phyloP scores from a whole-genome alignment of 1,284 basidiomycete species.

The Leucoagaricus sp. region DNA sequence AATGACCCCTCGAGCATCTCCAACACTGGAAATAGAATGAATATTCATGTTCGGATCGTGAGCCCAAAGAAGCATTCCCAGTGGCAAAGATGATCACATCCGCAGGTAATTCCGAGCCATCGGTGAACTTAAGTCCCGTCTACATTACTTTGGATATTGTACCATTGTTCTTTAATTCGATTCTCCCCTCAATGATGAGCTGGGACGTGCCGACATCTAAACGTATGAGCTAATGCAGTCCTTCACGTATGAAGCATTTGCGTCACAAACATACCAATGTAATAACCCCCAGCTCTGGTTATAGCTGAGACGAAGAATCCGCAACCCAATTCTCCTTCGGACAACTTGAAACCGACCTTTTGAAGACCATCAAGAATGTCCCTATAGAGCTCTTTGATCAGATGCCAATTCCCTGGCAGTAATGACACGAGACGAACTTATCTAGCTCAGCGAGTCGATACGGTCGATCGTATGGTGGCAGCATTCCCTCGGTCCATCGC shows the following conservation, averaged over 20 bases:
- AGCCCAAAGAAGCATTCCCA: constrained; percentile 38
- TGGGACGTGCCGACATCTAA: constrained; percentile 67
- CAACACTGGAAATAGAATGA: constrained; percentile 40
- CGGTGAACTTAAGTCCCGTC: constrained; percentile 59
- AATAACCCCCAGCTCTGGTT: constrained; percentile 40
- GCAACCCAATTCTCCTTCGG: constrained; percentile 24
- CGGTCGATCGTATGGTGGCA: constrained; percentile 41
- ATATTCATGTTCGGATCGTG: neutral
- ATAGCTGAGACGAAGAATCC: constrained; percentile 26
- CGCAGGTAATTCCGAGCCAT: constrained; percentile 63
- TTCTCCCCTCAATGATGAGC: constrained; percentile 67
- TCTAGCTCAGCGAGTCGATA: constrained; percentile 54
- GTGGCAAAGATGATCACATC: constrained; percentile 76
- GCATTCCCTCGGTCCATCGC: constrained; percentile 43
- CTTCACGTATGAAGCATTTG: no score
- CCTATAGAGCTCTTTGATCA: constrained; percentile 8
- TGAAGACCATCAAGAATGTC: constrained; percentile 25
- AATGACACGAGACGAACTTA: constrained; percentile 31
- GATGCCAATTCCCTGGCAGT: neutral
- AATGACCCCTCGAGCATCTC: constrained; percentile 40
- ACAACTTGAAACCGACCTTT: constrained; percentile 27
- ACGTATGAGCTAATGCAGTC: no score
- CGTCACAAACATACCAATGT: constrained; percentile 30
- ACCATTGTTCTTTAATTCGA: constrained; percentile 67
- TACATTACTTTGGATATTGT: constrained; percentile 47